phyloP scores from a whole-genome alignment of 202 grass and related monocot genomes.

The Eragrostis tef region DNA sequence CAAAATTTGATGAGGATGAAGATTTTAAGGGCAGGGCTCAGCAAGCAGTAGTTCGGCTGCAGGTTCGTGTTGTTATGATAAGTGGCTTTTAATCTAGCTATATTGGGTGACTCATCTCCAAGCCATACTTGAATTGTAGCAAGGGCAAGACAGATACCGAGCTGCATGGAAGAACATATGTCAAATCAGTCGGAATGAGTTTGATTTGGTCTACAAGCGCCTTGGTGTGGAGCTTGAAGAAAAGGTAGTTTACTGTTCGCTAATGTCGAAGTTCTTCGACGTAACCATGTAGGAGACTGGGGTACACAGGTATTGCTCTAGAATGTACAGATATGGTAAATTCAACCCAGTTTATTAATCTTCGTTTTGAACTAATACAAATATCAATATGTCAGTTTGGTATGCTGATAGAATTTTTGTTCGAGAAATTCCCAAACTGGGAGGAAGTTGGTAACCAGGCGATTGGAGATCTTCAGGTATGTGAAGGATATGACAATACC shows the following conservation, averaged over 20 bases:
- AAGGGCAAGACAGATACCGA: slow-evolving; percentile 74
- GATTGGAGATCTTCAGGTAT: slow-evolving; percentile 93
- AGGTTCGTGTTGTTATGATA: slow-evolving; percentile 47
- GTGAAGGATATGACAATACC: not conserved
- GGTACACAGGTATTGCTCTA: slow-evolving; percentile 82
- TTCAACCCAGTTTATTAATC: too few relatives aligned
- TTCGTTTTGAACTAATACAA: too few relatives aligned
- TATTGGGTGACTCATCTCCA: not conserved
- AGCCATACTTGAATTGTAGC: slow-evolving; percentile 51
- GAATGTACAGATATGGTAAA: too few relatives aligned
- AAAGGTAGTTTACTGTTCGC: slow-evolving; percentile 95
- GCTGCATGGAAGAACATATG: slow-evolving; percentile 93
- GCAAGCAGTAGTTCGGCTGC: slow-evolving; percentile 76
- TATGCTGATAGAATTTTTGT: slow-evolving; percentile 90
- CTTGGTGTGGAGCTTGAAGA: slow-evolving; percentile 75
- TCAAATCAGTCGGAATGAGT: slow-evolving; percentile 85
- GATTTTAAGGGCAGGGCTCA: slow-evolving; percentile 85
- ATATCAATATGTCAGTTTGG: slow-evolving; percentile 66
- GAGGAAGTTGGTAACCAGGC: slow-evolving; percentile 82
- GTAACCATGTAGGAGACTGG: slow-evolving; percentile 98
- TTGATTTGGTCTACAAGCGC: slow-evolving; percentile 76
- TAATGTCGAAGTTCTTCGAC: slow-evolving; percentile 75
- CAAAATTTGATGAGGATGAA: slow-evolving; percentile 77
- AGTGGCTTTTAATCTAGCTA: too few relatives aligned
- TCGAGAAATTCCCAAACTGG: slow-evolving; percentile 90